Conservation (phyloP, 2,329 filamentous ascomycete species). For the Xylaria sp. region DNA sequence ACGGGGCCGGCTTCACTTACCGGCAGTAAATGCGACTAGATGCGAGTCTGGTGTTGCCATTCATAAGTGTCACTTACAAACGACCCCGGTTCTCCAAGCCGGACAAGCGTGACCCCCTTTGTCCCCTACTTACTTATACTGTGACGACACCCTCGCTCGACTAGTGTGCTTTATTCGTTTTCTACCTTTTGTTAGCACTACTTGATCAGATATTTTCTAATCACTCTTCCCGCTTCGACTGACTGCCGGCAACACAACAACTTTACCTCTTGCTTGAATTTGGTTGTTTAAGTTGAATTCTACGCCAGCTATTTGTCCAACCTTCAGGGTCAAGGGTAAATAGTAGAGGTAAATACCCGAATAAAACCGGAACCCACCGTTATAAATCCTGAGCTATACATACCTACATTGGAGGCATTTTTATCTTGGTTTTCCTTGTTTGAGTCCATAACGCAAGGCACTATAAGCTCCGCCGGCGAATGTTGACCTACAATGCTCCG, state of each 20-base stretch:
- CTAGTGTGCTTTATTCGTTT: not conserved
- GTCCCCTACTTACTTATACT: slow-evolving; percentile 27
- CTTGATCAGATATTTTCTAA: not conserved
- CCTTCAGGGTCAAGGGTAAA: slow-evolving; percentile 5
- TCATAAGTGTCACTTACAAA: slow-evolving; percentile 3
- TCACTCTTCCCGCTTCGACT: not conserved
- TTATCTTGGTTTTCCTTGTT: slow-evolving; percentile 6
- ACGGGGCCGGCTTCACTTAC: slow-evolving; percentile 35
- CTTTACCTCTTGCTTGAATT: not conserved
- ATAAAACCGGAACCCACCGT: slow-evolving; percentile 9
- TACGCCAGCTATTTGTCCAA: not conserved
- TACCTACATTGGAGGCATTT: not conserved
- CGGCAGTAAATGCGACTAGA: slow-evolving; percentile 27
- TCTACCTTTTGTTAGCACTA: not conserved
- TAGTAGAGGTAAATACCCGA: slow-evolving; percentile 12
- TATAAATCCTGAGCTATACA: slow-evolving; percentile 8
- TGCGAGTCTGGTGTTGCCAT: slow-evolving; percentile 16
- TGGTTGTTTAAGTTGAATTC: not conserved
- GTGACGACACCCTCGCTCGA: slow-evolving; percentile 20
- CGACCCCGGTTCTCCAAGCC: slow-evolving; percentile 22
- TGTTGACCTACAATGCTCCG: slow-evolving; percentile 63
- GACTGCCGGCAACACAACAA: not conserved
- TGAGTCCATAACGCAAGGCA: not conserved
- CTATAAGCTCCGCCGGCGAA: slow-evolving; percentile 41
- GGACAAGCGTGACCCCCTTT: slow-evolving; percentile 9